Percentiles rank a stretch among this genome's conserved stretches.
These are phyloP conservation scores for Elsinoe ampelina DNA, from an alignment of 2,329 filamentous ascomycete species.

Conservation along the genomic window DNA sequence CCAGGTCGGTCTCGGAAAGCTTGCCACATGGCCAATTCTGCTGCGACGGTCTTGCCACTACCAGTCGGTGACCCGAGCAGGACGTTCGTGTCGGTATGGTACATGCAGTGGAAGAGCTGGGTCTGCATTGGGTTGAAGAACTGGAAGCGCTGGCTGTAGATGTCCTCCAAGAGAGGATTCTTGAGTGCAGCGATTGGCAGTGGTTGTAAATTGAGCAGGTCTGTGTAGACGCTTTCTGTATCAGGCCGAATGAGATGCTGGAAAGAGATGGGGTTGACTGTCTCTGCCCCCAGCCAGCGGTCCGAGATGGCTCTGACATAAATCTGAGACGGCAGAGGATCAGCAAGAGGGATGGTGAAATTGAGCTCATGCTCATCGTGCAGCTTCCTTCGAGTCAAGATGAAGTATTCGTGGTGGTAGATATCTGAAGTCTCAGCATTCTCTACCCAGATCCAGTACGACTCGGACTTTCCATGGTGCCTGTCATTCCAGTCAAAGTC, in stretches of 20 bases:
- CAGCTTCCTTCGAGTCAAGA: constrained; percentile 79
- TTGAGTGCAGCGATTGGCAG: constrained; percentile 79
- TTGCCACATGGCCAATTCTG: constrained; percentile 99
- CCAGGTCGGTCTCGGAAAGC: constrained; percentile 89
- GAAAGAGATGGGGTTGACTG: constrained; percentile 89
- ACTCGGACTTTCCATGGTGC: constrained; percentile 86
- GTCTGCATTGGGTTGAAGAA: constrained; percentile 99
- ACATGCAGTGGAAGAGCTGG: constrained; percentile 93
- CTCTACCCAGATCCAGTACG: constrained; percentile 98
- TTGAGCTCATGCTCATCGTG: constrained; percentile 96
- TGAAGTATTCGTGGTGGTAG: constrained; percentile 95
- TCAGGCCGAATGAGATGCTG: constrained; percentile 96
- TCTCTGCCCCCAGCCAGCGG: constrained; percentile 93
- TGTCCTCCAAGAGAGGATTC: constrained; percentile 74
- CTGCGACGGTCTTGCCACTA: constrained; percentile 94
- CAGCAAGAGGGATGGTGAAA: constrained; percentile 90
- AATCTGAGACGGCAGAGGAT: constrained; percentile 89
- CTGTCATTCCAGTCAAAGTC: constrained; percentile 94
- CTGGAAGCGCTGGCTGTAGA: constrained; percentile 81
- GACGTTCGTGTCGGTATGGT: constrained; percentile 85
- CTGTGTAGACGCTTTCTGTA: constrained; percentile 94
- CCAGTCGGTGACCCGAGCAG: constrained; percentile 91
- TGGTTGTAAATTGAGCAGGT: constrained; percentile 83
- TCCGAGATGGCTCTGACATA: constrained; percentile 93
- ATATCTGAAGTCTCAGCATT: constrained; percentile 97